These are phyloP conservation scores for Cladobotryum mycophilum DNA, from an alignment of 2,329 filamentous ascomycete genomes.

Conservation along the genomic window DNA sequence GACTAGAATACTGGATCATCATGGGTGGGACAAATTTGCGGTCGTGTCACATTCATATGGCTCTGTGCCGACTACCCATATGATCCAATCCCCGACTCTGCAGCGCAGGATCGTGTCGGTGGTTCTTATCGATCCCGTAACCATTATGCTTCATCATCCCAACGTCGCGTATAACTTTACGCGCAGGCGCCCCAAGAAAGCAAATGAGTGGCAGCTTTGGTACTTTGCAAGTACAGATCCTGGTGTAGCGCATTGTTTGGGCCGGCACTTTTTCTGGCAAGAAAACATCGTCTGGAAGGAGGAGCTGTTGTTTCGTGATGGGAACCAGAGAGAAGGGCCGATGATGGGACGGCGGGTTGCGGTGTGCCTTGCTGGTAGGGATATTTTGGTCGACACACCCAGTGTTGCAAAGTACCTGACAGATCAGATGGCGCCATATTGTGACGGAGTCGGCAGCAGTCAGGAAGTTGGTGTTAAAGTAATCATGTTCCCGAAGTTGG, in stretches of 20 bases:
- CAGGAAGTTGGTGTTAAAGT: constrained; percentile 40
- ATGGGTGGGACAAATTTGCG: constrained; percentile 53
- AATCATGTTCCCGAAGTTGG: constrained; percentile 53
- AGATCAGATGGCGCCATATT: neutral
- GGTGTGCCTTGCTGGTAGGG: constrained; percentile 52
- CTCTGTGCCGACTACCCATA: constrained; percentile 55
- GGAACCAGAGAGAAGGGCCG: constrained; percentile 11
- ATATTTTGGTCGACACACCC: constrained; percentile 58
- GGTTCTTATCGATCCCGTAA: constrained; percentile 55
- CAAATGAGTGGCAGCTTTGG: constrained; percentile 66
- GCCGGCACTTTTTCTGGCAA: constrained; percentile 64
- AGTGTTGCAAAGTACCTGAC: constrained; percentile 52
- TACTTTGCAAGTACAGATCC: constrained; percentile 65
- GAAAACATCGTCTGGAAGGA: constrained; percentile 67
- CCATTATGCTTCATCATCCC: constrained; percentile 60
- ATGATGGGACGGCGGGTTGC: constrained; percentile 37
- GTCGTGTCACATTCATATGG: constrained; percentile 60
- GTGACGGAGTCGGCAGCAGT: constrained; percentile 4
- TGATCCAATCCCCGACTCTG: constrained; percentile 45
- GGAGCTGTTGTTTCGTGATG: constrained; percentile 38
- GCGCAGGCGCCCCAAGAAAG: constrained; percentile 41
- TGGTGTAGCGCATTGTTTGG: constrained; percentile 58
- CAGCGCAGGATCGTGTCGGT: constrained; percentile 43
- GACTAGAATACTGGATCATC: constrained; percentile 47
- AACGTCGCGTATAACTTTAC: constrained; percentile 69